Conservation (phyloP, 2,329 filamentous ascomycete genomes). For the Claviceps spartinae region DNA sequence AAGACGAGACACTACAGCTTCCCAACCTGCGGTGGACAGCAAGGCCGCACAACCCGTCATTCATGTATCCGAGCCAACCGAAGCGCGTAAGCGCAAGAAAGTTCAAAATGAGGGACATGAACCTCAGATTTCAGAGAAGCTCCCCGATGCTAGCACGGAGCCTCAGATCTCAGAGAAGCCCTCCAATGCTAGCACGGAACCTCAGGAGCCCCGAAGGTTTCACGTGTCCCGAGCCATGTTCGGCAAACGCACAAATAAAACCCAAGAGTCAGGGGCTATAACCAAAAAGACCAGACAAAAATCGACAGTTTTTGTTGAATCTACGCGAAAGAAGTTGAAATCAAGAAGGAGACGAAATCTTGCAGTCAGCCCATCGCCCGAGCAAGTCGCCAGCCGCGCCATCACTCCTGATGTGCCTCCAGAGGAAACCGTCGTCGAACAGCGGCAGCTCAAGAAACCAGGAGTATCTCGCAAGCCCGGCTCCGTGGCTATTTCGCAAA, state of each 20-base stretch:
- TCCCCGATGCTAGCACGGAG: background rate
- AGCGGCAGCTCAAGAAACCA: constrained; percentile 21
- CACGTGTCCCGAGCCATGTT: constrained; percentile 39
- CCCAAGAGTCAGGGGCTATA: constrained; percentile 14
- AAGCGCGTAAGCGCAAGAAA: constrained; percentile 10
- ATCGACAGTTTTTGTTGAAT: constrained; percentile 43
- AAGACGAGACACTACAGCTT: constrained; percentile 27
- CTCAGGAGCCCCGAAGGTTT: constrained; percentile 34
- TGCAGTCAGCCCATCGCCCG: constrained; percentile 6
- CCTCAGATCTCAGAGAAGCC: background rate
- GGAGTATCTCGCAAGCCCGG: constrained; percentile 14
- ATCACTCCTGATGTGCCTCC: background rate
- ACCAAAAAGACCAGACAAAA: constrained; percentile 28
- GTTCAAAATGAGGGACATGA: constrained; percentile 5
- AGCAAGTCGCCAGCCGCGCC: background rate
- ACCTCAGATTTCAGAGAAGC: background rate
- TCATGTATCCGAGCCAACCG: constrained; percentile 30
- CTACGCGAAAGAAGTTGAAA: constrained; percentile 26
- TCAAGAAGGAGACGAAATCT: constrained; percentile 10
- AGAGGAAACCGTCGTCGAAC: constrained; percentile 7
- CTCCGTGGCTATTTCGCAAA: constrained; percentile 8
- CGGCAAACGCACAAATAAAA: constrained; percentile 14
- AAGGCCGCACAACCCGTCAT: constrained; percentile 27
- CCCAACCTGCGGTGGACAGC: constrained; percentile 7
- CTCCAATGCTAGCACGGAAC: background rate